Percentiles rank a stretch among this genome's conserved stretches.
phyloP scores from a whole-genome alignment of 352 stramenopile genomes.

The Saprolegnia diclina region DNA sequence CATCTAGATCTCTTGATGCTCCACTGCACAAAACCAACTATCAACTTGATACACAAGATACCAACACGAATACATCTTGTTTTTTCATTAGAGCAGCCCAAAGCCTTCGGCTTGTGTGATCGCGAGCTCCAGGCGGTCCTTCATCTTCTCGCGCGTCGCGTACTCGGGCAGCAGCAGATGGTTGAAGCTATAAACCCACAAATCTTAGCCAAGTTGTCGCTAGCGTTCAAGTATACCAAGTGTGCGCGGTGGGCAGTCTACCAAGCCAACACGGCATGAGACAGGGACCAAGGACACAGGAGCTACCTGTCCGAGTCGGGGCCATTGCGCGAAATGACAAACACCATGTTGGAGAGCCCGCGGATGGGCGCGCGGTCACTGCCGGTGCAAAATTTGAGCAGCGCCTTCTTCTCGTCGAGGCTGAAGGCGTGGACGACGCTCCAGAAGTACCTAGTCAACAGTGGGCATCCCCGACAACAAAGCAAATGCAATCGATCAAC shows the following conservation, averaged over 20 bases:
- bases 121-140: conserved; percentile 66
- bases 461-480: too few species aligned
- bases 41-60: not conserved
- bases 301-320: conserved; percentile 47
- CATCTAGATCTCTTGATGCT: not conserved
- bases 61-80: not conserved
- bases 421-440: conserved; percentile 69
- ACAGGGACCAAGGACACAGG: not conserved
- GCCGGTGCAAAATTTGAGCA: conserved; percentile 80
- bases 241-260: conserved; percentile 79
- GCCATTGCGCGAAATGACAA: conserved; percentile 81
- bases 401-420: conserved; percentile 79
- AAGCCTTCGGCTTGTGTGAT: conserved; percentile 83
- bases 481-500: too few species aligned
- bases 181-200: conserved; percentile 79
- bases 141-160: conserved; percentile 65
- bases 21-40: not conserved
- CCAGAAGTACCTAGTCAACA: conserved; percentile 58
- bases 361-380: conserved; percentile 81
- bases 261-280: not conserved
- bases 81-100: conserved; percentile 49
- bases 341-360: conserved; percentile 69
- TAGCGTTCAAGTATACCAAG: conserved; percentile 42
- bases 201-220: not conserved
- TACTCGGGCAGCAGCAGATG: conserved; percentile 84